A percentile compares a stretch with the other conserved stretches of the same genome.
These are phyloP conservation scores for Ophiostoma sp. DNA, from an alignment of 2,329 filamentous ascomycete species.

Conservation along the genomic window DNA sequence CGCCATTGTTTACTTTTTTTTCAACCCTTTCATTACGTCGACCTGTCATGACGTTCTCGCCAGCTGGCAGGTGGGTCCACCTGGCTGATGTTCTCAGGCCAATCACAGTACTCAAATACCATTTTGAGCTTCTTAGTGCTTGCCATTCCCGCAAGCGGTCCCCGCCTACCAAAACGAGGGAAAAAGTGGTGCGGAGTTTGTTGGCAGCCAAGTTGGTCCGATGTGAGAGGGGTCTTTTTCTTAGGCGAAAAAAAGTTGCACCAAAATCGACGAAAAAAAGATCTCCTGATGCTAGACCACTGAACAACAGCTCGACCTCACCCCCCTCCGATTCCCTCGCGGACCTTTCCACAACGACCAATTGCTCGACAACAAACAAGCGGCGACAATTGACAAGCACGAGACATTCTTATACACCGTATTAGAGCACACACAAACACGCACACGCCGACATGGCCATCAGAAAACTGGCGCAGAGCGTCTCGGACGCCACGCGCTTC, in stretches of 20 bases:
- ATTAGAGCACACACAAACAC: background rate
- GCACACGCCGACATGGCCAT: slow-evolving; percentile 24
- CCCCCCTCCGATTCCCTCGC: background rate
- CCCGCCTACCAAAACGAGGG: slow-evolving; percentile 8
- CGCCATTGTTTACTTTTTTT: background rate
- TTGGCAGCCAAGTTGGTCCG: background rate
- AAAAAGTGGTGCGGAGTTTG: background rate
- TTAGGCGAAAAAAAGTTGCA: slow-evolving; percentile 11
- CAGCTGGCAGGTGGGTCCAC: slow-evolving; percentile 13
- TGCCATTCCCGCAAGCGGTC: background rate
- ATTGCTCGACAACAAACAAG: background rate
- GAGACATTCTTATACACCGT: background rate
- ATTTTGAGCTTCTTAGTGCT: background rate
- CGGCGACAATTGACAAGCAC: background rate
- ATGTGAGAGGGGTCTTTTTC: background rate
- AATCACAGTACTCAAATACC: background rate
- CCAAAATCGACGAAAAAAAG: slow-evolving; percentile 1
- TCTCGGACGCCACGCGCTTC: slow-evolving; percentile 78
- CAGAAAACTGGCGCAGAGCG: slow-evolving; percentile 56
- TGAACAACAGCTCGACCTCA: background rate
- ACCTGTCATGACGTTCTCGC: background rate
- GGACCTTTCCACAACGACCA: background rate
- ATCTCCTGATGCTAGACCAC: slow-evolving; percentile 18
- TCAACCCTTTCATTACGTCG: background rate
- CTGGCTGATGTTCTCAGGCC: background rate